Evolutionary conservation across 257 asterid genomes (phyloP).

Genomic region (Striga asiatica): DNA sequence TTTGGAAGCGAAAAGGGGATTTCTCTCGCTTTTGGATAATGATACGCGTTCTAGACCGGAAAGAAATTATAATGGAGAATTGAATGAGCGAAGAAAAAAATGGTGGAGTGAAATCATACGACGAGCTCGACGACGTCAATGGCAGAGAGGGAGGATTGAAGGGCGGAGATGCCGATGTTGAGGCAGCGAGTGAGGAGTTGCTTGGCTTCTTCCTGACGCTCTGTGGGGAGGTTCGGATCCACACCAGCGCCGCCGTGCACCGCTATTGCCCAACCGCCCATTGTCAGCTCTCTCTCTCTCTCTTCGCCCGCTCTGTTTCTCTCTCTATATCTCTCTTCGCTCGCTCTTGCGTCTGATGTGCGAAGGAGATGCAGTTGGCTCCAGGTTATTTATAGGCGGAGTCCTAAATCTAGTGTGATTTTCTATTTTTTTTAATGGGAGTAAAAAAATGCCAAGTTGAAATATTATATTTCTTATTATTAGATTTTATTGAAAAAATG

Average conservation of each 20-base stretch:
- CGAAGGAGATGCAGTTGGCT: background rate
- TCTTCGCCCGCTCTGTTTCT: background rate
- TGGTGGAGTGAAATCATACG: conserved; percentile 34
- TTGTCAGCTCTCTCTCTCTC: conserved; percentile 20
- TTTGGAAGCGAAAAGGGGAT: background rate
- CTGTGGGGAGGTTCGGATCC: conserved; percentile 78
- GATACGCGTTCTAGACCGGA: too few species aligned
- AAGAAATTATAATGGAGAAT: background rate
- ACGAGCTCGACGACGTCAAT: conserved; percentile 90
- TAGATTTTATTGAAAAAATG: background rate
- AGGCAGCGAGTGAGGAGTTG: conserved; percentile 82
- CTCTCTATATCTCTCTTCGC: background rate
- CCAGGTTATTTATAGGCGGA: conserved; percentile 18
- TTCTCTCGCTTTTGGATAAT: too few species aligned
- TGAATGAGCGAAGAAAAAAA: background rate
- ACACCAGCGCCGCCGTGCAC: conserved; percentile 99
- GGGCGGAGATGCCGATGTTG: conserved; percentile 70
- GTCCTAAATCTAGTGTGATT: too few species aligned
- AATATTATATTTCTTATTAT: too few species aligned
- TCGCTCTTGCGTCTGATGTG: too few species aligned
- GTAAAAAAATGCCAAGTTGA: too few species aligned
- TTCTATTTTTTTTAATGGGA: background rate
- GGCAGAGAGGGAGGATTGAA: conserved; percentile 62
- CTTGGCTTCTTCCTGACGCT: conserved; percentile 80
- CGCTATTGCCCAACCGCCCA: conserved; percentile 98